Evolutionary conservation across 345 rosid genomes (phyloP), one percentile per base, ranked within the genome.

Genomic region (Eucalyptus paniculata): DNA sequence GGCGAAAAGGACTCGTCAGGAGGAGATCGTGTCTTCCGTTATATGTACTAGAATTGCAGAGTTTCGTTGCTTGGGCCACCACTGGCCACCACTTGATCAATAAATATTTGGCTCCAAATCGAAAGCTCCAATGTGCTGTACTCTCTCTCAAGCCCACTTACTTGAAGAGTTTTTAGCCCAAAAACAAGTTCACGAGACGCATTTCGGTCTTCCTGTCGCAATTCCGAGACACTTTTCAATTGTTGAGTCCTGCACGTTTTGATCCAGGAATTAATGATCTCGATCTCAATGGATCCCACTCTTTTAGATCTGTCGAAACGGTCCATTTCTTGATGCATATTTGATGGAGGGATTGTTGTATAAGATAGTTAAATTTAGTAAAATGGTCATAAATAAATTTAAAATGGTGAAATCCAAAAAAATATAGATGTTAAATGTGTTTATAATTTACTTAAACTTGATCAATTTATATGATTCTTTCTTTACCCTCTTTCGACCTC

Each of bases 371-470:
- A 56, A 23, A 56, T 56, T 24, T 5, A 24, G 13, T 24, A 56
- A 56, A 24, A 23, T 23, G 13, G 1, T 24, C 30, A 24, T 56
- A 24, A 56, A 56, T 23, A 23, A 10, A 56, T 24, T 56, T 56
- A 56, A 24, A 56, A 24, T 56, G 0, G 30, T 4, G 1, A 56
- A 10, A 24, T 56, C 6, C 13, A 9, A 24, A 24, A 2, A 56
- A 9, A 9, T 24, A 23, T 2, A 56, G 62, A 5, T 1, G 0
- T 10, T 56, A 24, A 24, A 56, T 10, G 30, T 0, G 13, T 24
- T 56, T 10, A 56, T 24, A 56, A 9, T 11, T 24, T 56, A 56
- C 3, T 56, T 56, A 10, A 11, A 56, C 30, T 9, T 5, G 10
- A 56, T 56, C 6, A 3, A 56, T 26, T 26, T 56, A 9, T 56